A percentile compares a stretch with the other conserved stretches of the same genome.
Evolutionary conservation across 305 asterid genomes (phyloP).

Genomic region (Nicotiana rustica): DNA sequence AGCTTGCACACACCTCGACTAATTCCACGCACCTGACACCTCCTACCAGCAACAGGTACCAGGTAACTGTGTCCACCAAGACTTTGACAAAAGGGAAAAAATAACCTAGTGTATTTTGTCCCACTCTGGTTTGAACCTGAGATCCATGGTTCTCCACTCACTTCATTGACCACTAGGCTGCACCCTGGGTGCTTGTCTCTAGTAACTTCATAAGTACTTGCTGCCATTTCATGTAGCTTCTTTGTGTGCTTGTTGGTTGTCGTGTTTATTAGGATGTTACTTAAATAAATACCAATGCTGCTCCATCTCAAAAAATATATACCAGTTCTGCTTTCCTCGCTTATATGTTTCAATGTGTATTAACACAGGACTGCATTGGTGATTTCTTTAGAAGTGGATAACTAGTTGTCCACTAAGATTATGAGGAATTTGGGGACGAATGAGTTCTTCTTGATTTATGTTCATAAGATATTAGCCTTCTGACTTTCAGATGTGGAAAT

Average conservation of each 20-base stretch:
- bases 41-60: too few relatives aligned
- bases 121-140: too few relatives aligned
- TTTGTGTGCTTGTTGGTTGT: conserved; percentile 26
- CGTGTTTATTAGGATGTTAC: not conserved
- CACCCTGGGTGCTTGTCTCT: not conserved
- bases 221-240: conserved; percentile 25
- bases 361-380: not conserved
- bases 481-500: conserved; percentile 49
- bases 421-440: not conserved
- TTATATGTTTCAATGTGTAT: conserved; percentile 3
- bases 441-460: not conserved
- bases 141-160: too few relatives aligned
- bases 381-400: not conserved
- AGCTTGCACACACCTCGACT: too few relatives aligned
- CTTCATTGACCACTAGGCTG: too few relatives aligned
- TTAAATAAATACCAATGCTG: not conserved
- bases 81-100: too few relatives aligned
- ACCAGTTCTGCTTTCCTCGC: not conserved
- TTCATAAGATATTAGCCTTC: conserved; percentile 35
- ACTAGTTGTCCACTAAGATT: not conserved
- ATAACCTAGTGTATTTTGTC: too few relatives aligned
- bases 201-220: conserved; percentile 5
- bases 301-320: not conserved
- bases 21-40: too few relatives aligned
- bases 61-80: too few relatives aligned